These are phyloP conservation scores for Nidula microcarpa DNA, from an alignment of 768 basidiomycete species.

Conservation along the genomic window DNA sequence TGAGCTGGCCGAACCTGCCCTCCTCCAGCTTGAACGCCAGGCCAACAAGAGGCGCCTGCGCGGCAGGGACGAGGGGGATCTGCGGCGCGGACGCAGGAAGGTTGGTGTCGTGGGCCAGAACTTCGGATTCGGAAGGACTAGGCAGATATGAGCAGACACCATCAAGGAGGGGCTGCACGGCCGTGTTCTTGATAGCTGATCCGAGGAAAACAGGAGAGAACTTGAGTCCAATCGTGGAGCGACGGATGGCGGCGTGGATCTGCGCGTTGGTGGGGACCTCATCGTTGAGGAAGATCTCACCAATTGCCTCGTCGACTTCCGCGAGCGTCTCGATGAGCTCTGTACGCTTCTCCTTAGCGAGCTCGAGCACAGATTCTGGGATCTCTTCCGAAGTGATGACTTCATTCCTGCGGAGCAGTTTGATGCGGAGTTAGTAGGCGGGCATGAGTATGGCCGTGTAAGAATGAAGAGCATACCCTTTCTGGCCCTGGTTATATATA, in stretches of 20 bases:
- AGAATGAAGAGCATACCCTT: constrained; percentile 65
- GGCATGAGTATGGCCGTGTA: background rate
- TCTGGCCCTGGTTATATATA: constrained; percentile 90
- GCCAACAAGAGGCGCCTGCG: constrained; percentile 84
- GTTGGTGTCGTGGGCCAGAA: constrained; percentile 81
- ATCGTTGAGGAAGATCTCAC: constrained; percentile 87
- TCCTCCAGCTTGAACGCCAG: constrained; percentile 99
- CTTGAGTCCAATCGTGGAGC: constrained; percentile 81
- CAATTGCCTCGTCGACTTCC: constrained; percentile 95
- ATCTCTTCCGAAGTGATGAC: constrained; percentile 86
- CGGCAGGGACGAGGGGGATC: constrained; percentile 77
- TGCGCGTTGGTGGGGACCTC: constrained; percentile 68
- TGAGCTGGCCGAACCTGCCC: constrained; percentile 94
- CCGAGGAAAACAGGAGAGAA: constrained; percentile 98
- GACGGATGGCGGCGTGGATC: constrained; percentile 81
- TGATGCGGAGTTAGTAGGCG: background rate
- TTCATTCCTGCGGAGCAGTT: constrained; percentile 51
- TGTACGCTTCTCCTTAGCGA: constrained; percentile 79
- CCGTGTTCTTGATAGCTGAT: constrained; percentile 96
- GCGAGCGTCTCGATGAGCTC: constrained; percentile 95
- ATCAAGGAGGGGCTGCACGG: constrained; percentile 89
- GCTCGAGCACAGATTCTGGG: constrained; percentile 65
- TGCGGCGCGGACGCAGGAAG: constrained; percentile 61
- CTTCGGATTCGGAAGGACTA: constrained; percentile 75
- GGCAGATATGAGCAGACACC: constrained; percentile 96